A percentile compares a stretch with the other conserved stretches of the same genome.
These are phyloP conservation scores for carrot (Daucus carota) DNA, from an alignment of 129 eudicot genomes.

Conservation along the genomic window DH1_v3.0 NC_030385.2:31871001-31871500, in stretches of 20 bases:
- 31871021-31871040: slow-evolving; percentile 47
- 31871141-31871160: slow-evolving; percentile 45
- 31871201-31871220: slow-evolving; percentile 33
- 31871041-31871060: slow-evolving; percentile 57
- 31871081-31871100: slow-evolving; percentile 41
- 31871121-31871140: slow-evolving; percentile 42
- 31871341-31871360: slow-evolving; percentile 37
- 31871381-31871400: slow-evolving; percentile 59
- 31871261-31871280: slow-evolving; percentile 39
- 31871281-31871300: slow-evolving; percentile 33
- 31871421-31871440: slow-evolving; percentile 40
- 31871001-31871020: slow-evolving; percentile 42
- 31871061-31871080: slow-evolving; percentile 43
- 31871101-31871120: slow-evolving; percentile 54
- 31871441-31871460: slow-evolving; percentile 38
- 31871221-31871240: slow-evolving; percentile 62
- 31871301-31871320: slow-evolving; percentile 47
- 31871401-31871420: slow-evolving; percentile 43
- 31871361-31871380: slow-evolving; percentile 48
- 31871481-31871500: slow-evolving; percentile 53
- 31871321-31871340: slow-evolving; percentile 48
- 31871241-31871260: slow-evolving; percentile 49
- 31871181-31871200: slow-evolving; percentile 37
- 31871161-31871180: slow-evolving; percentile 22
- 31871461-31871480: slow-evolving; percentile 45